A percentile compares a stretch with the other conserved stretches of the same genome.
Conservation (phyloP, 306 rosid species). For the Alnus glutinosa region DNA sequence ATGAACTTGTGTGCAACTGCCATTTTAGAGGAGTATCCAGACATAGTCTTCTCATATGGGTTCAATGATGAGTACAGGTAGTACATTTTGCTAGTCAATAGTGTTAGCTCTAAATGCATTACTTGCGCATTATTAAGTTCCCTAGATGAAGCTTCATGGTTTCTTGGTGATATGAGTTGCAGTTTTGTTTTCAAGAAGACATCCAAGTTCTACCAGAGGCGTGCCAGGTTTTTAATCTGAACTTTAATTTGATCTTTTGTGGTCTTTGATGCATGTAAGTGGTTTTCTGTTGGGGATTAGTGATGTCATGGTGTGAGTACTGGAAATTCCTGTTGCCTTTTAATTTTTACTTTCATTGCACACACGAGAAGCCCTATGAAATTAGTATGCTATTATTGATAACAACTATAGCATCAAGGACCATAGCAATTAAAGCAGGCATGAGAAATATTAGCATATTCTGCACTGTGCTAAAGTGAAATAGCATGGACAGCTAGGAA, state of each 20-base stretch:
- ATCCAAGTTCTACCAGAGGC: slow-evolving; percentile 71
- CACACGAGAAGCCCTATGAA: neutral
- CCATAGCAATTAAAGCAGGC: neutral
- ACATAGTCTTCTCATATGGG: slow-evolving; percentile 71
- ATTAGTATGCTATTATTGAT: neutral
- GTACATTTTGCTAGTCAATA: neutral
- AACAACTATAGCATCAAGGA: neutral
- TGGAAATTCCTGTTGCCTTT: neutral
- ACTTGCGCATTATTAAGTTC: neutral
- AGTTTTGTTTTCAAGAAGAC: slow-evolving; percentile 75
- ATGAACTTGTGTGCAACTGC: slow-evolving; percentile 69
- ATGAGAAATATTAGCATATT: neutral
- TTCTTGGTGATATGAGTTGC: slow-evolving; percentile 13
- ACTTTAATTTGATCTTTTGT: neutral
- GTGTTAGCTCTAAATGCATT: neutral
- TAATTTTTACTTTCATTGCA: neutral
- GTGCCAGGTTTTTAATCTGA: slow-evolving; percentile 44
- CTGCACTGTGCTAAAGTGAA: slow-evolving; percentile 3
- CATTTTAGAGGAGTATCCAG: slow-evolving; percentile 60
- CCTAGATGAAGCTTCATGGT: neutral
- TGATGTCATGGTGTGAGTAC: neutral
- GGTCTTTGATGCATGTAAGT: slow-evolving; percentile 6
- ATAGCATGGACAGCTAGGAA: neutral
- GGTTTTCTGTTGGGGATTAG: neutral
- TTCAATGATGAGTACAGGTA: slow-evolving; percentile 68